These are phyloP conservation scores for Solanum habrochaites DNA, from an alignment of 257 asterid species.

Conservation along the genomic window DNA sequence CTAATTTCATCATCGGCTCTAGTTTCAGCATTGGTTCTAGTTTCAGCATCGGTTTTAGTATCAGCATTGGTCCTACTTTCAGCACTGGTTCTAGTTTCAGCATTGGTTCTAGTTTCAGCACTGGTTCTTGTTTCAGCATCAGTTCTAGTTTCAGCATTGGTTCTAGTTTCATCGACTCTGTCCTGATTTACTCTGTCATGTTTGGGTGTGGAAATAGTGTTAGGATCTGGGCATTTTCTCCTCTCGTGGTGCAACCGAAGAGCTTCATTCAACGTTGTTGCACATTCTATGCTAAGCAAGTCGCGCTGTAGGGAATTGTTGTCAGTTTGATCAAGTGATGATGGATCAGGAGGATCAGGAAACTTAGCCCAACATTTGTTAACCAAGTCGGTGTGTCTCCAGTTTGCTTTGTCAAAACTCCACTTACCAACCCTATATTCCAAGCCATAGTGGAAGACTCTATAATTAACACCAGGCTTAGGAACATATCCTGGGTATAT, in stretches of 20 bases:
- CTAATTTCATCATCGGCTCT: background rate
- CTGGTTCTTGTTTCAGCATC: no score
- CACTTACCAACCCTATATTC: conserved; percentile 75
- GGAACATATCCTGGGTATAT: conserved; percentile 91
- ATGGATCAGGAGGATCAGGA: conserved; percentile 70
- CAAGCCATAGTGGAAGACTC: conserved; percentile 83
- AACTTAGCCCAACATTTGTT: conserved; percentile 75
- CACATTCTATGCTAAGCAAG: conserved; percentile 86
- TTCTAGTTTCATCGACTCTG: background rate
- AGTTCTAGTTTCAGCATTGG: background rate
- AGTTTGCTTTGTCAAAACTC: conserved; percentile 95
- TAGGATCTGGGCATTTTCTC: conserved; percentile 43
- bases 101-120: background rate
- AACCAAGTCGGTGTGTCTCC: conserved; percentile 60
- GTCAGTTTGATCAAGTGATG: conserved; percentile 46
- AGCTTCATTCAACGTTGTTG: conserved; percentile 60
- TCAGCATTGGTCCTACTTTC: background rate
- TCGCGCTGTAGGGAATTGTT: conserved; percentile 47
- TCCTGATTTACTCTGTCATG: conserved; percentile 1
- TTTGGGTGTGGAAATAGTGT: conserved; percentile 14
- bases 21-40: background rate
- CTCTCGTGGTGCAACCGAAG: conserved; percentile 41
- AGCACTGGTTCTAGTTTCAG: background rate
- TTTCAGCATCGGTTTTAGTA: background rate
- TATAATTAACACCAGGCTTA: conserved; percentile 51